Evolutionary conservation across 345 rosid species (phyloP).

Genomic region (Syzygium oleosum): DNA sequence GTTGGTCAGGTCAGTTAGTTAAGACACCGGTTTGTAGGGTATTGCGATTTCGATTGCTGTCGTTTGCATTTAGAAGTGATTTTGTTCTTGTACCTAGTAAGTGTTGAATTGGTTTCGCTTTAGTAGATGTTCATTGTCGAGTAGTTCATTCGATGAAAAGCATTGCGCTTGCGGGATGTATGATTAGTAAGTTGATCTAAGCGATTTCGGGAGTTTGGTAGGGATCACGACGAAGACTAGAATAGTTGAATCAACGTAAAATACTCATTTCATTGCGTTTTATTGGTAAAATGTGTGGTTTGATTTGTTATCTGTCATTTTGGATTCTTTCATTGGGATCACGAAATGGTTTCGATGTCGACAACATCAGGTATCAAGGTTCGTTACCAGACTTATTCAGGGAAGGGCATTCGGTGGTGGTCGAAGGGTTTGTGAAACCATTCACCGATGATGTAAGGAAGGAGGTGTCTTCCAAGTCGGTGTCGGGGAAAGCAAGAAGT

Average conservation of each 20-base stretch:
- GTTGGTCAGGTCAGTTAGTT: conserved; percentile 41
- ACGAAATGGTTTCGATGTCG: not conserved
- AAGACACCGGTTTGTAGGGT: not conserved
- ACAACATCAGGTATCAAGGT: conserved; percentile 45
- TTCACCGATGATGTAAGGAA: conserved; percentile 47
- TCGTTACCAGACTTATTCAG: conserved; percentile 84
- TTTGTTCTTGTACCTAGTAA: not conserved
- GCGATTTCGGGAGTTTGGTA: not conserved
- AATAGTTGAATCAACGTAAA: not conserved
- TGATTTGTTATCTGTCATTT: not conserved
- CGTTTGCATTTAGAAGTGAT: not conserved
- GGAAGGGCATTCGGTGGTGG: conserved; percentile 94
- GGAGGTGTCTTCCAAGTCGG: conserved; percentile 34
- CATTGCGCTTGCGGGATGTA: not conserved
- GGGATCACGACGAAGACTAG: not conserved
- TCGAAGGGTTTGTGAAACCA: conserved; percentile 87
- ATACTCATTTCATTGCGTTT: not conserved
- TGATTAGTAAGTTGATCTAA: not conserved
- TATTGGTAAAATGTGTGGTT: not conserved
- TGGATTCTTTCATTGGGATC: not conserved
- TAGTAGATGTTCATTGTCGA: not conserved
- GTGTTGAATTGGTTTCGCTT: not conserved
- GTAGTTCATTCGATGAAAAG: not conserved
- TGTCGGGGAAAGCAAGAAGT: conserved; percentile 63
- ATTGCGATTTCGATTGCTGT: not conserved